These are phyloP conservation scores for Penstemon davidsonii DNA, from an alignment of 257 asterid species.

Conservation along the genomic window DNA sequence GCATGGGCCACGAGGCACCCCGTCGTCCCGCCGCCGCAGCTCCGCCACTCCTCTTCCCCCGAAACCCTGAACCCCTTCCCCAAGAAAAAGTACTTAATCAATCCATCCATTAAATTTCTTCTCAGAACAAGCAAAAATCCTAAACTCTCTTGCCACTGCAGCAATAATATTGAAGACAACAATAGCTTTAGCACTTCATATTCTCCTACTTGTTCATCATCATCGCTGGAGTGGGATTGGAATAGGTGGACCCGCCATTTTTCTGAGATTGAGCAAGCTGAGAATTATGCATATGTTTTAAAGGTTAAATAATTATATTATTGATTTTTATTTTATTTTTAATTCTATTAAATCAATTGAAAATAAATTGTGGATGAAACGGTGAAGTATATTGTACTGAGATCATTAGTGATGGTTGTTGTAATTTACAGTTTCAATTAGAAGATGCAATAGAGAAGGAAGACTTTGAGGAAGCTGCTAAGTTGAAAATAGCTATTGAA, in stretches of 20 bases:
- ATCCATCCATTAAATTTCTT: slow-evolving; percentile 36
- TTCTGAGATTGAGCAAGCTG: slow-evolving; percentile 85
- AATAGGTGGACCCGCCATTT: slow-evolving; percentile 83
- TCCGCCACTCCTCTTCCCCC: slow-evolving; percentile 39
- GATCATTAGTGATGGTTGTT: slow-evolving; percentile 14
- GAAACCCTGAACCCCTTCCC: slow-evolving; percentile 32
- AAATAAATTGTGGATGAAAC: no score
- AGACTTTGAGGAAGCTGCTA: slow-evolving; percentile 85
- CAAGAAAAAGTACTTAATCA: slow-evolving; percentile 34
- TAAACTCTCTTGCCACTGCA: slow-evolving; percentile 52
- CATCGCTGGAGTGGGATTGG: slow-evolving; percentile 83
- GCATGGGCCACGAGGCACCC: slow-evolving; percentile 66
- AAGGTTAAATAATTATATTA: slow-evolving; percentile 48
- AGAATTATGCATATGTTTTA: slow-evolving; percentile 69
- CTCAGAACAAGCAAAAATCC: slow-evolving; percentile 37
- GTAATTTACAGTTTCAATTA: slow-evolving; percentile 68
- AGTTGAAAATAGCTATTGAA: slow-evolving; percentile 61
- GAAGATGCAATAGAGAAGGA: slow-evolving; percentile 91
- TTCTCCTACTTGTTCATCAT: slow-evolving; percentile 37
- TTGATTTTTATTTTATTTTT: no score
- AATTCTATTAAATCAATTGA: no score
- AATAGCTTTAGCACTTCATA: slow-evolving; percentile 7
- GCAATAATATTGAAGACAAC: slow-evolving; percentile 28
- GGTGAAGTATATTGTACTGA: no score
- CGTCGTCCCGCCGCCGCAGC: slow-evolving; percentile 46